Base-by-base conservation (phyloP, 177 flowering plant species). In the Vitis hybrid region DNA sequence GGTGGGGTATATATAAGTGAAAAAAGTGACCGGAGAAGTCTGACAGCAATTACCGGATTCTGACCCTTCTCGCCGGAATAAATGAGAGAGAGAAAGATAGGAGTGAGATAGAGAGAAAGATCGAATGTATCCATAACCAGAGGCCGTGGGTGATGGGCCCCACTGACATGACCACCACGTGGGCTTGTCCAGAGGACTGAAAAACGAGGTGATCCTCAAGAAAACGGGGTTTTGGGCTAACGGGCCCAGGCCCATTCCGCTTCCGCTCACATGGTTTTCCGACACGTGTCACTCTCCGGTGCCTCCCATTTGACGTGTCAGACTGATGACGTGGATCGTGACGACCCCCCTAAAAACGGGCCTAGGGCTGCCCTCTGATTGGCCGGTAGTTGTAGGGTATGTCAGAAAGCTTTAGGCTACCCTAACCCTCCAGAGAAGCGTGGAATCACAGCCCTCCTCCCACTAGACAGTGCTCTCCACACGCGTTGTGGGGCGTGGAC, bases 141-240 rank as follows among this genome's bases (percentile, higher is more conserved):
- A 70, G 78, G 82, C 79, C 68, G 75, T 76, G 81, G 78, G 70
- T 19, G 1, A 76, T 82, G 89, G 91, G 83, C 19, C 87, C 88
- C 61, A 70, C 74, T 80, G 93, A 84, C 85, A 84, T 84, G 92
- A 83, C 87, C 66, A 86, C 86, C 97, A 92, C 89, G 93, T 83
- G 93, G 86, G 78, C 52, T 55, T 90, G 97, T 90, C 86, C 70
- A 11, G 59, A 65, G 55, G 59, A 62, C 75, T 64, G 55, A 60
- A 51, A 55, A 69, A 71, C 79, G 76, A 71, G 65, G 50, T 22
- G 48, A n/a, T 56, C 62, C n/a, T 13, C 60, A 2, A 19, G 26
- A 26, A 55, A 50, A 14, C 18, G 56, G 18, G 19, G 26, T 51
- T 10, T 51, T 60, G 53, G 57, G 56, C 48, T 22, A 8, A 22